Evolutionary conservation across 1,284 basidiomycete genomes (phyloP).

Genomic region (Sparassis latifolia): DNA sequence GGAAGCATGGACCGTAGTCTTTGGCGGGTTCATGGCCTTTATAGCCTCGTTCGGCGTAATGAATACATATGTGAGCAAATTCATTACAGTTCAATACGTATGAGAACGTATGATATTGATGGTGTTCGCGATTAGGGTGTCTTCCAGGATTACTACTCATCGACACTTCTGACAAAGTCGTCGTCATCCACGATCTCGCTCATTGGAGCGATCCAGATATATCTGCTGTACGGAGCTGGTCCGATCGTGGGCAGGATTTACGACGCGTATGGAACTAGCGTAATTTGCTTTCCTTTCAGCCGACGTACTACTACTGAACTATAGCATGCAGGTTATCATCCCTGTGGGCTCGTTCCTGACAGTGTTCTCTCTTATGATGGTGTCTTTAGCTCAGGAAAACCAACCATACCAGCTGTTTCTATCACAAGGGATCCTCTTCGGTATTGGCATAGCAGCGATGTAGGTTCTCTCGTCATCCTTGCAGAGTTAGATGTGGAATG

Average conservation of each 20-base stretch:
- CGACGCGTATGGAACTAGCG: slow-evolving; percentile 27
- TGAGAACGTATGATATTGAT: too few species aligned
- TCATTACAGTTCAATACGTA: too few species aligned
- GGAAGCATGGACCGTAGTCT: slow-evolving; percentile 25
- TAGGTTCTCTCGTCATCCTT: slow-evolving; percentile 9
- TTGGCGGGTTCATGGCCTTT: slow-evolving; percentile 24
- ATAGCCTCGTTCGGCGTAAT: slow-evolving; percentile 29
- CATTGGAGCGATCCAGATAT: slow-evolving; percentile 38
- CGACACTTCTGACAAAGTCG: slow-evolving; percentile 25
- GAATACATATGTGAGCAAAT: slow-evolving; percentile 25
- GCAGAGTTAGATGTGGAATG: background rate
- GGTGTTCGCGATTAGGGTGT: slow-evolving; percentile 35
- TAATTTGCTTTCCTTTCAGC: slow-evolving; percentile 40
- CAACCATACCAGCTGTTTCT: slow-evolving; percentile 32
- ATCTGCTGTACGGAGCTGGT: slow-evolving; percentile 30
- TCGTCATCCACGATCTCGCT: slow-evolving; percentile 35
- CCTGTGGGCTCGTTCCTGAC: slow-evolving; percentile 26
- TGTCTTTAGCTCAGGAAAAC: slow-evolving; percentile 26
- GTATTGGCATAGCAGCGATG: slow-evolving; percentile 27
- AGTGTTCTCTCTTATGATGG: slow-evolving; percentile 29
- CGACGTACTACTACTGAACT: slow-evolving; percentile 6
- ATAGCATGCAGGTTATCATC: slow-evolving; percentile 18
- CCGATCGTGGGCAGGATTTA: slow-evolving; percentile 29
- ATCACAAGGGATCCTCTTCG: slow-evolving; percentile 28
- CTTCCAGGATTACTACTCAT: slow-evolving; percentile 36